These are phyloP conservation scores for Colletotrichum falcatum DNA, from an alignment of 2,329 filamentous ascomycete genomes.

Conservation along the genomic window DNA sequence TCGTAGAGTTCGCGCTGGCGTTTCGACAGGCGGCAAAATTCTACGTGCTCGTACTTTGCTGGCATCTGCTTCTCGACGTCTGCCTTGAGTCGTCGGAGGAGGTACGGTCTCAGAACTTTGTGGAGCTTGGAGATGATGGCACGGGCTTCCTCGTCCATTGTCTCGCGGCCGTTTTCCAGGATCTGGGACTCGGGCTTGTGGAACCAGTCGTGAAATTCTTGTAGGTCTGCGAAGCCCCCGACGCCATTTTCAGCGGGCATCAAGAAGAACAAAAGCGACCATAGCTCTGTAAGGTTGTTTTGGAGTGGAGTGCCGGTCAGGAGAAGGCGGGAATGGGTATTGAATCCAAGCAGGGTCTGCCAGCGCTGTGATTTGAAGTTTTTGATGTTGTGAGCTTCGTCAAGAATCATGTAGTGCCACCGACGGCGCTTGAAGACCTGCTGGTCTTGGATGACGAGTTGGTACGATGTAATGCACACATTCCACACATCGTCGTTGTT, in stretches of 20 bases:
- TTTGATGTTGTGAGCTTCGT: constrained; percentile 99
- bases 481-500: constrained; percentile 95
- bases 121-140: constrained; percentile 94
- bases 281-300: constrained; percentile 96
- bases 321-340: constrained; percentile 86
- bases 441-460: constrained; percentile 93
- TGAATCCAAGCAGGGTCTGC: constrained; percentile 95
- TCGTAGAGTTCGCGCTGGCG: constrained; percentile 96
- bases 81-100: constrained; percentile 90
- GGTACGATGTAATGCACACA: constrained; percentile 97
- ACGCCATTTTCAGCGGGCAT: constrained; percentile 91
- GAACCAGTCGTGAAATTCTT: constrained; percentile 97
- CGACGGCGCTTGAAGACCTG: constrained; percentile 91
- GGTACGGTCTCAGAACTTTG: constrained; percentile 90
- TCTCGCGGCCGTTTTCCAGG: constrained; percentile 90
- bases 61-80: constrained; percentile 99
- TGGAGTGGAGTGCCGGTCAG: constrained; percentile 95
- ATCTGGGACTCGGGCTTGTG: constrained; percentile 96
- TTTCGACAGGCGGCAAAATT: constrained; percentile 95
- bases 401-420: constrained; percentile 98
- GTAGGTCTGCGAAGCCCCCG: constrained; percentile 92
- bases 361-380: constrained; percentile 98
- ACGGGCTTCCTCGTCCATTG: constrained; percentile 93
- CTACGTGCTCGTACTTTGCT: constrained; percentile 95
- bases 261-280: constrained; percentile 96